Conservation (phyloP, 2,329 filamentous ascomycete genomes). For the Mycogone perniciosa region DNA sequence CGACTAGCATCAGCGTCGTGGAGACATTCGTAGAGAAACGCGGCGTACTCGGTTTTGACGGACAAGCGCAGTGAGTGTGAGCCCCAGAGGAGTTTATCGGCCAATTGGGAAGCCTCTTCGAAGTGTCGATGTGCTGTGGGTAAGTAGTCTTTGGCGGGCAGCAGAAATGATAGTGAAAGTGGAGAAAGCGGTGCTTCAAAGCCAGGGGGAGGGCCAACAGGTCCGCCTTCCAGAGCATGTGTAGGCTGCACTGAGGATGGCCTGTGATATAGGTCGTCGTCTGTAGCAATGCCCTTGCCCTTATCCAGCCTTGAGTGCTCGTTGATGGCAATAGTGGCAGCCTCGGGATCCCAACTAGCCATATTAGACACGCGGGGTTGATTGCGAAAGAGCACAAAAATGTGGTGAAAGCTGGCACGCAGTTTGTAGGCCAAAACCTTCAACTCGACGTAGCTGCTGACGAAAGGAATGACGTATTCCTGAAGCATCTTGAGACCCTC, state of each 20-base stretch:
- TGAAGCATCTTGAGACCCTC: slow-evolving; percentile 88
- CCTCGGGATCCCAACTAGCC: slow-evolving; percentile 46
- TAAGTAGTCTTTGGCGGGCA: slow-evolving; percentile 74
- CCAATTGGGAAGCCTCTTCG: slow-evolving; percentile 65
- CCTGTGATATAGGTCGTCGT: slow-evolving; percentile 34
- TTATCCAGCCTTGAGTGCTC: slow-evolving; percentile 35
- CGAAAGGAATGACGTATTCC: slow-evolving; percentile 79
- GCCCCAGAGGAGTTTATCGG: slow-evolving; percentile 71
- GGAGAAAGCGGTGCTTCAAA: slow-evolving; percentile 37
- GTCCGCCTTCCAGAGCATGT: slow-evolving; percentile 50
- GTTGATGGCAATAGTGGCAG: slow-evolving; percentile 25
- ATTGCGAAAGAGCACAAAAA: slow-evolving; percentile 95
- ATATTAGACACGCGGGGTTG: slow-evolving; percentile 67
- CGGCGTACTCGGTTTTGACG: slow-evolving; percentile 85
- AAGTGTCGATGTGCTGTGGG: slow-evolving; percentile 79
- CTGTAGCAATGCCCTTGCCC: slow-evolving; percentile 43
- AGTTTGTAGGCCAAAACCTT: slow-evolving; percentile 89
- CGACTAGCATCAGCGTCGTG: slow-evolving; percentile 74
- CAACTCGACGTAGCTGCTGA: slow-evolving; percentile 70
- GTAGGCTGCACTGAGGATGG: slow-evolving; percentile 43
- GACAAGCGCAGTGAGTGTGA: slow-evolving; percentile 86
- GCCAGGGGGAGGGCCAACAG: slow-evolving; percentile 51
- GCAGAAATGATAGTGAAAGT: slow-evolving; percentile 63
- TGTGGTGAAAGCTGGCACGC: slow-evolving; percentile 89
- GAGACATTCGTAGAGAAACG: slow-evolving; percentile 88